phyloP scores from a whole-genome alignment of 441 rosid genomes.

The Adansonia gregorii region DNA sequence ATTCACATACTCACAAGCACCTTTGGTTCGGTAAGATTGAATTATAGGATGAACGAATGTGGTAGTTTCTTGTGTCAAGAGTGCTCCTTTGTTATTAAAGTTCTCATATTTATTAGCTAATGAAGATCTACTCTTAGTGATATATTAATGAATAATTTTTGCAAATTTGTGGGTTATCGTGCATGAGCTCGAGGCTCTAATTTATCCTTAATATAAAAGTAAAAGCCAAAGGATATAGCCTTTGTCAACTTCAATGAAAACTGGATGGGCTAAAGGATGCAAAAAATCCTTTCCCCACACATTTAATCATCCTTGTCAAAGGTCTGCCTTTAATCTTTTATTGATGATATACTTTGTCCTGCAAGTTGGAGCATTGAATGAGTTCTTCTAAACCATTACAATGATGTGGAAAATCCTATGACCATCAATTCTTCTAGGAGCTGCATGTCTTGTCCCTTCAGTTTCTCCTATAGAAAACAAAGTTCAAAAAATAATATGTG shows the following conservation, averaged over 20 bases:
- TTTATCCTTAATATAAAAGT: neutral
- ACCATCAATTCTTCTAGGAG: neutral
- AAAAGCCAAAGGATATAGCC: slow-evolving; percentile 11
- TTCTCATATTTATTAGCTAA: neutral
- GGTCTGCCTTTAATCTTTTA: neutral
- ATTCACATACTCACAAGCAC: neutral
- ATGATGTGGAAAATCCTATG: neutral
- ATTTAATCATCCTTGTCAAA: neutral
- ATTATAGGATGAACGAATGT: neutral
- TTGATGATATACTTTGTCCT: neutral
- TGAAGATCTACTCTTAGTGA: neutral
- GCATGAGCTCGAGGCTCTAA: neutral
- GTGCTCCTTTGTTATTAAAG: neutral
- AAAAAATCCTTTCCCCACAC: neutral
- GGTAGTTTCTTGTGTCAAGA: neutral
- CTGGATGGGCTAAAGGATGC: neutral
- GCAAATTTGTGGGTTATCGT: neutral
- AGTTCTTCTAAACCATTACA: neutral
- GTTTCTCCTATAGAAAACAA: slow-evolving; percentile 5
- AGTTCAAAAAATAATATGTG: neutral
- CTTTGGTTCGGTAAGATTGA: neutral
- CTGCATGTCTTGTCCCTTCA: neutral
- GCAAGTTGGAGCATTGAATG: neutral
- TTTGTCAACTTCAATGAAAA: neutral
- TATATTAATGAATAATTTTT: neutral